phyloP scores from a whole-genome alignment of 305 asterid genomes.

The Plantago coronopus region DNA sequence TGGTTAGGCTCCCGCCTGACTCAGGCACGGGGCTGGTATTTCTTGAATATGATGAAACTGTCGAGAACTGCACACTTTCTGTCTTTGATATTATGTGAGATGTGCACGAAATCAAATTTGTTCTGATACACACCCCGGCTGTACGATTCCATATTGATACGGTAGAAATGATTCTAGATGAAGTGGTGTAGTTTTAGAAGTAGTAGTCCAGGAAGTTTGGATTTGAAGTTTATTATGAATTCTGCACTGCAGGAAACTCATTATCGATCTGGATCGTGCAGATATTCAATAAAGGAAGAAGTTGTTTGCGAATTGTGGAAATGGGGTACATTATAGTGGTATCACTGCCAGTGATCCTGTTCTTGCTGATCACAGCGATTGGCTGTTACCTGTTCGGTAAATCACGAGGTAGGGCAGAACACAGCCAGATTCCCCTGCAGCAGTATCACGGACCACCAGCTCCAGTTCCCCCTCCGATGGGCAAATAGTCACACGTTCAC shows the following conservation, averaged over 20 bases:
- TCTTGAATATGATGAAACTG: too few species aligned
- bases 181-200: too few species aligned
- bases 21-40: too few species aligned
- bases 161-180: too few species aligned
- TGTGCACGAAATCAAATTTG: too few species aligned
- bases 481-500: constrained; percentile 7
- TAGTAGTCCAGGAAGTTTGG: too few species aligned
- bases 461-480: constrained; percentile 32
- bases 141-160: too few species aligned
- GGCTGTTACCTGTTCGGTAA: constrained; percentile 45
- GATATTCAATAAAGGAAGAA: background rate
- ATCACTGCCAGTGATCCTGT: constrained; percentile 40
- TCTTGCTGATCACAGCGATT: constrained; percentile 34
- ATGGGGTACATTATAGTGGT: constrained; percentile 39
- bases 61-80: too few species aligned
- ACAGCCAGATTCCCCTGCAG: constrained; percentile 15
- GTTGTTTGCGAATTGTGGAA: too few species aligned
- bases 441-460: constrained; percentile 33
- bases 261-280: background rate
- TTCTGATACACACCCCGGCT: too few species aligned
- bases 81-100: too few species aligned
- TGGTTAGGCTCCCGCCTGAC: too few species aligned
- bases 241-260: background rate
- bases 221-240: background rate
- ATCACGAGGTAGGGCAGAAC: constrained; percentile 25